A percentile compares a stretch with the other conserved stretches of the same genome.
Evolutionary conservation across 495 filamentous ascomycete species (phyloP).

Genomic region (Tuber borchii): DNA sequence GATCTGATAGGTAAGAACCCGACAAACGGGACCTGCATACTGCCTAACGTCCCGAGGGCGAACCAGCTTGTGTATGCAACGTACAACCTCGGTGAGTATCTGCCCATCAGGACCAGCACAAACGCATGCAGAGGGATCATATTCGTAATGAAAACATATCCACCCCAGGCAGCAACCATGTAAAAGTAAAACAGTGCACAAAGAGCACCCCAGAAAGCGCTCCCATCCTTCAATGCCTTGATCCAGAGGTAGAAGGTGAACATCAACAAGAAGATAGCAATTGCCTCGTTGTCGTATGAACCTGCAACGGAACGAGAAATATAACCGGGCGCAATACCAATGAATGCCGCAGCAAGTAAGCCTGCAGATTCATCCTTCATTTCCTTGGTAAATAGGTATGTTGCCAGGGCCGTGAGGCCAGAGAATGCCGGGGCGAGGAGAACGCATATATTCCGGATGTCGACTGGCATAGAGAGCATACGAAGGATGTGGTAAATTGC

Average conservation of each 20-base stretch:
- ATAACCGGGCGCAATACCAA: conserved; percentile 96
- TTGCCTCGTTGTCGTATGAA: conserved; percentile 99
- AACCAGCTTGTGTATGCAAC: conserved; percentile 98
- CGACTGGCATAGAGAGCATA: conserved; percentile 85
- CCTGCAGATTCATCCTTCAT: conserved; percentile 92
- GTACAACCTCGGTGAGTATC: conserved; percentile 88
- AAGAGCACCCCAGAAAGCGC: conserved; percentile 88
- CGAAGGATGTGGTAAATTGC: conserved; percentile 91
- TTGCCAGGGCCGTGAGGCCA: conserved; percentile 84
- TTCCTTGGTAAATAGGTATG: conserved; percentile 94
- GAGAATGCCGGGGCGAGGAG: conserved; percentile 93
- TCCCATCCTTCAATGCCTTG: conserved; percentile 92
- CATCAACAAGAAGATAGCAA: conserved; percentile 96
- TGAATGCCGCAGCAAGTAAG: conserved; percentile 87
- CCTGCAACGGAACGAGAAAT: conserved; percentile 96
- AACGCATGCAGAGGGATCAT: conserved; percentile 93
- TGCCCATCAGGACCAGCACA: conserved; percentile 91
- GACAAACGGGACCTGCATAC: conserved; percentile 99
- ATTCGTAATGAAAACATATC: conserved; percentile 99
- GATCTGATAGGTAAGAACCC: conserved; percentile 93
- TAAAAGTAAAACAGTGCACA: conserved; percentile 98
- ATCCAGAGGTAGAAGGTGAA: conserved; percentile 99
- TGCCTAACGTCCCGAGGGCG: conserved; percentile 88
- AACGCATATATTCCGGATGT: conserved; percentile 98
- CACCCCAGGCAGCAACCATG: conserved; percentile 99